Evolutionary conservation across 2,329 filamentous ascomycete genomes (phyloP), one percentile per base, ranked within the genome.

Genomic region (Simplicillium sp.): DNA sequence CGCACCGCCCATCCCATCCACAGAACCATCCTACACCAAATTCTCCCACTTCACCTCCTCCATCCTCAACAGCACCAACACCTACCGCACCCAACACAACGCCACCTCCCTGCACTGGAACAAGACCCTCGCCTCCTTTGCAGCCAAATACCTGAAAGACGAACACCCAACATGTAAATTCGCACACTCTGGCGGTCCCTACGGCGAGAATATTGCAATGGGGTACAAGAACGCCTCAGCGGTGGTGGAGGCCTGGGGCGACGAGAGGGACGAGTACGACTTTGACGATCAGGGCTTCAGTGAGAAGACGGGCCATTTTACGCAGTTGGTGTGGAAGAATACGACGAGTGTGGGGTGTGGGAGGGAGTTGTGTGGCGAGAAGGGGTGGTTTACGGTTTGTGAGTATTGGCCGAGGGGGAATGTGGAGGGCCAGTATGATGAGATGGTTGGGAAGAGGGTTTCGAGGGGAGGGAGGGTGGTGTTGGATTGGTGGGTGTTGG

Each of bases 201-300:
- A 79, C 46, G 84, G 84, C 51, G 84, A 89, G 62, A 89, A 88
- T 59, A 70, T 89, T 3, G 82, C 82, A 7, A 67, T 77, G 4
- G 83, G 82, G 4, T 87, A 78, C 54, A 46, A 65, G 0, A 78
- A 82, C 52, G 73, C 71, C 2, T 71, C 71, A 0, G 64, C 68
- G 3, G 69, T 73, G 38, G 66, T 88, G n/a, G 71, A 75, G 35
- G 73, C 70, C 2, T 88, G 84, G 83, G 84, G 76, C 14, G 54
- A 70, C 47, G 61, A 64, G 54, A 43, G 75, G 9, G 51, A 57
- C 0, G 44, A 64, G 9, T 88, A 86, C 54, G 58, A 82, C 49
- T 89, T 75, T 56, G 48, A 54, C 2, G 55, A 69, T 1, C 71
- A 70, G 0, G 70, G 70, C 1, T 87, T 84, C 50, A 64, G 54